Evolutionary conservation across 2,329 filamentous ascomycete species (phyloP).

Genomic region (Diaporthe velutina): DNA sequence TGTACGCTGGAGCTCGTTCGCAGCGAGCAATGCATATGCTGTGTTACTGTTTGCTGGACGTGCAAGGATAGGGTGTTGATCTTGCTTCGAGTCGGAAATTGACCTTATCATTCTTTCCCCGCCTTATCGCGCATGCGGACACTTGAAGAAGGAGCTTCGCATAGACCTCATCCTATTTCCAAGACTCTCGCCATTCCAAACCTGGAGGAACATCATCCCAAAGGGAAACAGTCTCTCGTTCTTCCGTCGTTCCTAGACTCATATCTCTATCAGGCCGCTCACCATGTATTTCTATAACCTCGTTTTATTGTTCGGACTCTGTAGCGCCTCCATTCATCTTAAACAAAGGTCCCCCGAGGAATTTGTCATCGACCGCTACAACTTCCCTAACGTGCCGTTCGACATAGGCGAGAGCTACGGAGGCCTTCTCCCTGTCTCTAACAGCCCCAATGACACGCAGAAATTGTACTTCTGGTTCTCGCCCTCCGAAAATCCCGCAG

Average conservation of each 20-base stretch:
- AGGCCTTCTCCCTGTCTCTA: constrained; percentile 69
- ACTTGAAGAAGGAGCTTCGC: not conserved
- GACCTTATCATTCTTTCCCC: not conserved
- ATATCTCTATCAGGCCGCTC: not conserved
- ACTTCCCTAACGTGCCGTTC: constrained; percentile 75
- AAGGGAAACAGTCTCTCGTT: not conserved
- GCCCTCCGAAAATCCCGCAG: constrained; percentile 62
- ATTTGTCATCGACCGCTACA: constrained; percentile 72
- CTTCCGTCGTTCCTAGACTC: not conserved
- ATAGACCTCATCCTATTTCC: not conserved
- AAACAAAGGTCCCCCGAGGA: constrained; percentile 53
- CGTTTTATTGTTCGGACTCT: not conserved
- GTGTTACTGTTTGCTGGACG: not conserved
- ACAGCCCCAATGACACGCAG: constrained; percentile 54
- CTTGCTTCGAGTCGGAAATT: constrained; percentile 6
- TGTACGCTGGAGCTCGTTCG: not conserved
- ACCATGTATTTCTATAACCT: not conserved
- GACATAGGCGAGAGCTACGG: constrained; percentile 75
- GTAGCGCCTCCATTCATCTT: not conserved
- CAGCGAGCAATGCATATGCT: not conserved
- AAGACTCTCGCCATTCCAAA: not conserved
- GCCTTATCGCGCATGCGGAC: not conserved
- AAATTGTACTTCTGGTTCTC: constrained; percentile 75
- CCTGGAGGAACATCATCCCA: no score
- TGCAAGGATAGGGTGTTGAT: not conserved